phyloP scores from a whole-genome alignment of 2,329 filamentous ascomycete genomes.

The Pezicula radicicola region DNA sequence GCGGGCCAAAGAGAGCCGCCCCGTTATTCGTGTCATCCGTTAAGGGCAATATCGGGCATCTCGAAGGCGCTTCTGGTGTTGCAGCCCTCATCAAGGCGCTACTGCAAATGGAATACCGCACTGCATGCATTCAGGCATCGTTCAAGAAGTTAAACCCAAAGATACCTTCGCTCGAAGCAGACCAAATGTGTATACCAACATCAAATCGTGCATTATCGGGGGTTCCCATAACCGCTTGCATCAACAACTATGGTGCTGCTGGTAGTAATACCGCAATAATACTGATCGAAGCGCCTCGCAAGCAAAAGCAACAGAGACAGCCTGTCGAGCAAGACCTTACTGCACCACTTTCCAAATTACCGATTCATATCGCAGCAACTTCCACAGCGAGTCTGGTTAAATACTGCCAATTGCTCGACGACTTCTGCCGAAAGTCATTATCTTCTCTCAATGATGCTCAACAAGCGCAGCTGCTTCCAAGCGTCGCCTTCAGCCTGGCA shows the following conservation, averaged over 20 bases:
- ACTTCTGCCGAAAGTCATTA: no score
- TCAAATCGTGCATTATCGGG: constrained; percentile 23
- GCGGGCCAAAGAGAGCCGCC: constrained; percentile 24
- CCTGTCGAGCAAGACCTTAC: no score
- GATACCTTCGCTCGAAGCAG: constrained; percentile 22
- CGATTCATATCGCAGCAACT: not conserved
- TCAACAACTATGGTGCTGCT: constrained; percentile 22
- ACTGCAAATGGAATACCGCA: constrained; percentile 26
- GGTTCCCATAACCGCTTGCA: constrained; percentile 18
- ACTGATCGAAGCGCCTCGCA: constrained; percentile 7
- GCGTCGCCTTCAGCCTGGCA: no score
- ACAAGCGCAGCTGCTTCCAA: no score
- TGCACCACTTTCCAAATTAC: no score
- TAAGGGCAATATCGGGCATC: constrained; percentile 12
- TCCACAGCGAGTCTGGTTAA: no score
- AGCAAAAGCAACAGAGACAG: no score
- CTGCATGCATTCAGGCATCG: constrained; percentile 25
- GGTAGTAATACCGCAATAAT: constrained; percentile 32
- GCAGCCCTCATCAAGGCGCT: constrained; percentile 20
- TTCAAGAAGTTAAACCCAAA: constrained; percentile 31
- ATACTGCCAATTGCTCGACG: no score
- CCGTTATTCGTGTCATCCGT: constrained; percentile 35
- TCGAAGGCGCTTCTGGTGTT: constrained; percentile 35
- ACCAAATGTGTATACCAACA: constrained; percentile 16
- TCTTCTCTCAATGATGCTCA: no score